Evolutionary conservation across 2,329 filamentous ascomycete species (phyloP).

Genomic region (Cladosporium oxysporum): DNA sequence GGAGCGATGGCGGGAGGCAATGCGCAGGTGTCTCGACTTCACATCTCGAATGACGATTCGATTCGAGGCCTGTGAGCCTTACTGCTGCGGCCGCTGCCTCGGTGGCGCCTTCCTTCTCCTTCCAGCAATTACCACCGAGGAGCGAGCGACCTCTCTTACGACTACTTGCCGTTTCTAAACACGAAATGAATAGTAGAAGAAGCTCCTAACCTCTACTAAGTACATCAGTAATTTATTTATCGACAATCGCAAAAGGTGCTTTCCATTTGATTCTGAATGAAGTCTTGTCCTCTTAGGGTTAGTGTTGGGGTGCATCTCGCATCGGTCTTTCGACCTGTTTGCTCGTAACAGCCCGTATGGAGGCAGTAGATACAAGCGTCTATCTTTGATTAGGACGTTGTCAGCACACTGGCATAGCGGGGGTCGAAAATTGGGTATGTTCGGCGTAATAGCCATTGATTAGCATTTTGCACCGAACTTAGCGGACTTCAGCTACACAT

Average conservation of each 20-base stretch:
- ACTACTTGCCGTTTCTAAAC: neutral
- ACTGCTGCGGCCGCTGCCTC: neutral
- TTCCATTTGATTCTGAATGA: neutral
- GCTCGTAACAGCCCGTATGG: neutral
- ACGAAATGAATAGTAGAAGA: neutral
- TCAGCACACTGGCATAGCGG: neutral
- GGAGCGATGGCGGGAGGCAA: neutral
- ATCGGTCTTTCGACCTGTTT: neutral
- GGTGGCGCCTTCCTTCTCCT: constrained; percentile 5
- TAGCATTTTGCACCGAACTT: neutral
- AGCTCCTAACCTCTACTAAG: neutral
- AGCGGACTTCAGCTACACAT: neutral
- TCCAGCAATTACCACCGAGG: neutral
- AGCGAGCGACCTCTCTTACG: neutral
- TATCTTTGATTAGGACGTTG: neutral
- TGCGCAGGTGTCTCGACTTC: constrained; percentile 8
- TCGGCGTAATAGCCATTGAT: neutral
- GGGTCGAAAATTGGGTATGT: neutral
- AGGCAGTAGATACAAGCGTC: neutral
- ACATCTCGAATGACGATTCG: neutral
- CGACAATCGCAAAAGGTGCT: neutral
- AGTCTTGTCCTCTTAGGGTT: neutral
- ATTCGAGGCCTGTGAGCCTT: neutral
- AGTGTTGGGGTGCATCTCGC: neutral
- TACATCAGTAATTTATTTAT: neutral